Evolutionary conservation across 2,329 filamentous ascomycete genomes (phyloP).

Genomic region (Diaporthe citri): DNA sequence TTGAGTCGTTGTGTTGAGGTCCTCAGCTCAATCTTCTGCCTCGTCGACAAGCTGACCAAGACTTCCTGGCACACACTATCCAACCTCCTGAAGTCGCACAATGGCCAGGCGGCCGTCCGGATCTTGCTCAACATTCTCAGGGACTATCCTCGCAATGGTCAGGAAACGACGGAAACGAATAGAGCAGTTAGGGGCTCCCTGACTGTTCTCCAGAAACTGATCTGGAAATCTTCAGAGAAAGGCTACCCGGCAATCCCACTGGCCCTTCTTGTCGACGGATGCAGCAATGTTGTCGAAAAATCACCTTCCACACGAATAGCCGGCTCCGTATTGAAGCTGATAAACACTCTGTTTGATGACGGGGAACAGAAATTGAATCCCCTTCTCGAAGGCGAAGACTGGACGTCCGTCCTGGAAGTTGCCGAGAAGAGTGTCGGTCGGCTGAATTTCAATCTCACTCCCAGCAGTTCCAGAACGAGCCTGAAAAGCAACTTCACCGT

Average conservation of each 20-base stretch:
- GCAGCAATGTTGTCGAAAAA: slow-evolving; percentile 63
- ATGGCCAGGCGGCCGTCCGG: slow-evolving; percentile 76
- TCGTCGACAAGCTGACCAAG: slow-evolving; percentile 71
- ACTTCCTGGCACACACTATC: slow-evolving; percentile 78
- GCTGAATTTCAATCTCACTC: slow-evolving; percentile 17
- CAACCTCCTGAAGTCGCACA: slow-evolving; percentile 80
- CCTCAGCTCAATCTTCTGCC: slow-evolving; percentile 78
- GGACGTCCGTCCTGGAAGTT: slow-evolving; percentile 71
- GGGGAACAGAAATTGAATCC: slow-evolving; percentile 65
- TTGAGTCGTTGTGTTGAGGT: slow-evolving; percentile 77
- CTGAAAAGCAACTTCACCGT: slow-evolving; percentile 41
- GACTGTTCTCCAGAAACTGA: slow-evolving; percentile 71
- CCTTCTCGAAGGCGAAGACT: slow-evolving; percentile 74
- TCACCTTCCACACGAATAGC: slow-evolving; percentile 59
- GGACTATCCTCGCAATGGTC: slow-evolving; percentile 58
- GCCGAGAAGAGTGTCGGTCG: slow-evolving; percentile 63
- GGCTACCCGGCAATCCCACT: slow-evolving; percentile 72
- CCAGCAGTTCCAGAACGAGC: slow-evolving; percentile 21
- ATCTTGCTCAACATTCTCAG: slow-evolving; percentile 74
- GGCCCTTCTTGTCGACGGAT: slow-evolving; percentile 68
- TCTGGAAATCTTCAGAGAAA: slow-evolving; percentile 70
- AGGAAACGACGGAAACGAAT: slow-evolving; percentile 63
- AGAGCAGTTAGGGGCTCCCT: slow-evolving; percentile 73
- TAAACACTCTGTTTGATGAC: slow-evolving; percentile 68
- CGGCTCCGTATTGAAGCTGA: slow-evolving; percentile 61